These are phyloP conservation scores for Fraxinus latifolia DNA, from an alignment of 305 asterid genomes.

Conservation along the genomic window DNA sequence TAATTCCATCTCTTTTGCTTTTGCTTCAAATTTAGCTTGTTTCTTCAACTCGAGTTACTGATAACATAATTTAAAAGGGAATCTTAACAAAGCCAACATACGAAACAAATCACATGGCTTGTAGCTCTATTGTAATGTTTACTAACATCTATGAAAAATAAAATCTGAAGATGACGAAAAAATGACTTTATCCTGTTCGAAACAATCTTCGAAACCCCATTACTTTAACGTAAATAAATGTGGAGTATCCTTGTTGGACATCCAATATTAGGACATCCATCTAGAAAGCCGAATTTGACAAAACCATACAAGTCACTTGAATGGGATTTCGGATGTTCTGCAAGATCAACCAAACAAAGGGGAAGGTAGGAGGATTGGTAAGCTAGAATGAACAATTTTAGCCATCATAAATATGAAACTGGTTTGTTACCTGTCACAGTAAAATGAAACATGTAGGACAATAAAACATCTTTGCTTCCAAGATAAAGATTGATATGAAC, in stretches of 20 bases:
- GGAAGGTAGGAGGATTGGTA: not conserved
- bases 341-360: not conserved
- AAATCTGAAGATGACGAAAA: not conserved
- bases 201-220: not conserved
- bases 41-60: conserved; percentile 72
- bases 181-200: not conserved
- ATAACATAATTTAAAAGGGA: conserved; percentile 16
- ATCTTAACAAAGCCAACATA: conserved; percentile 17
- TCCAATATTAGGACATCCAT: not conserved
- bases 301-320: not conserved
- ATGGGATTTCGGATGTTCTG: not conserved
- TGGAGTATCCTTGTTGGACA: not conserved
- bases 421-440: not conserved
- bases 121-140: conserved; percentile 5
- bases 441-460: not conserved
- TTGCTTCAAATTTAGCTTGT: conserved; percentile 83
- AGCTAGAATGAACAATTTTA: not conserved
- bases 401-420: not conserved
- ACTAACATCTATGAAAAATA: conserved; percentile 2
- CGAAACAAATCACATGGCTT: conserved; percentile 12
- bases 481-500: not conserved
- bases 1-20: conserved; percentile 71
- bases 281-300: not conserved
- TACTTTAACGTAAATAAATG: not conserved
- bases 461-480: not conserved